Base-by-base conservation (phyloP, 768 basidiomycete species). In the Lactifluus volemus region DNA sequence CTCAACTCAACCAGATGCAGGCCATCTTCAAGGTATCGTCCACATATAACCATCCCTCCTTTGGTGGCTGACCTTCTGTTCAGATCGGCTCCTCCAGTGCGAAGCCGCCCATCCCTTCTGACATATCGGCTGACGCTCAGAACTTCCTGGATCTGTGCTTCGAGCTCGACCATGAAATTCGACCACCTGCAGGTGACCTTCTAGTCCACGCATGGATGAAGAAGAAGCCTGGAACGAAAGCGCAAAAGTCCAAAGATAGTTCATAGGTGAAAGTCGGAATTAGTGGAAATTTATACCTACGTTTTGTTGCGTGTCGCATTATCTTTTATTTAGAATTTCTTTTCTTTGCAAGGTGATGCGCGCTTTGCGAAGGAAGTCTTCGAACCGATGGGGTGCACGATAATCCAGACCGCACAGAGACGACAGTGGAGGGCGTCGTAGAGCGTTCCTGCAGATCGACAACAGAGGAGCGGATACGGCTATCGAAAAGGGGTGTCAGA, bases 1-100 rank as follows among this genome's bases (percentile, higher is more conserved):
- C 96, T 0, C 89, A 95, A 65, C 79, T 98, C 45, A 94, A 88
- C 5, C 97, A 98, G 75, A 98, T 98, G 95, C 97, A 98, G 74
- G 97, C 96, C 45, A 97, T 99, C 65, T 99, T 97, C 80, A 92
- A 93, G 79, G 95, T 92, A 60, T 44, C 70, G 12, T 49, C 4
- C 45, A 48, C 14, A 7, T 36, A 3, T 19, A 17, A n/a, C 49
- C 38, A 54, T 39, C 32, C 47, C 30, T 38, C 21, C 21, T 14
- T 59, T 19, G 19, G 42, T 59, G 34, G 15, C 51, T 56, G 41
- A 36, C 58, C 19, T 55, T 36, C 29, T 17, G 65, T 19, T 11
- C 45, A 98, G 92, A 98, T 99, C 69, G 96, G 96, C 6, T 90
- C 92, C 15, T 89, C 83, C 14, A 85, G 85, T 12, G 88, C 89